Conservation (phyloP, 495 filamentous ascomycete species). For the Hypoxylon crocopeplum region DNA sequence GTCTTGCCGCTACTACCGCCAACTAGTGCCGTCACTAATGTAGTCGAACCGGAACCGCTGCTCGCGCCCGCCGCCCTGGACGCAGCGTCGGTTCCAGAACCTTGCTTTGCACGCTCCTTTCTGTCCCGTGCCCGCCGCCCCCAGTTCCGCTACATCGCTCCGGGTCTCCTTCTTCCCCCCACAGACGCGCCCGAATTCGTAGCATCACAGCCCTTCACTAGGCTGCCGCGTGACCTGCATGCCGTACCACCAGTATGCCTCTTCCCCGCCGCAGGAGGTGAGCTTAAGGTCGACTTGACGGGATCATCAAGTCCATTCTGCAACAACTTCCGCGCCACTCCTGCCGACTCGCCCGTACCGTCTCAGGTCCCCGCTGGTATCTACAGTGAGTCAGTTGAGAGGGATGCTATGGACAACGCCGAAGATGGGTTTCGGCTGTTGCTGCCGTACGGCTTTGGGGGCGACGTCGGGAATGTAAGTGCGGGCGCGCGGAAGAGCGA, state of each 20-base stretch:
- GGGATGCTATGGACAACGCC: constrained; percentile 11
- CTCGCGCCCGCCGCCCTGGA: too few species aligned
- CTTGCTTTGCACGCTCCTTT: too few species aligned
- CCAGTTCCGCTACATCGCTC: too few species aligned
- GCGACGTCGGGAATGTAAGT: constrained; percentile 3
- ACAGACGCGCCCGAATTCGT: constrained; percentile 36
- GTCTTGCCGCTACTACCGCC: too few species aligned
- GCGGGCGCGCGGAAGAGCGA: constrained; percentile 44
- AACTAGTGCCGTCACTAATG: too few species aligned
- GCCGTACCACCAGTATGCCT: constrained; percentile 33
- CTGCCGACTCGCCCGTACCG: neutral
- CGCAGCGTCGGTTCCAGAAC: too few species aligned
- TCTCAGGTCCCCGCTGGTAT: too few species aligned
- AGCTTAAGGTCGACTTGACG: constrained; percentile 29
- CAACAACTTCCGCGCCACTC: neutral
- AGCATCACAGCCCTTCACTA: constrained; percentile 36
- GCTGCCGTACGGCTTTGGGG: constrained; percentile 17
- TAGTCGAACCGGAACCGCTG: too few species aligned
- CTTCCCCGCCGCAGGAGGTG: constrained; percentile 34
- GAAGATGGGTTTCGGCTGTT: constrained; percentile 40
- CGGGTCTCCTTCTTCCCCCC: constrained; percentile 40
- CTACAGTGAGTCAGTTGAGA: constrained; percentile 28
- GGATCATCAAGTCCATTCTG: constrained; percentile 18
- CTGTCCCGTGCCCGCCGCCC: too few species aligned
- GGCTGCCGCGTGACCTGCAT: constrained; percentile 17